These are phyloP conservation scores for Picea sitchensis DNA, from an alignment of 75 land plant genomes.

Conservation along the genomic window DNA sequence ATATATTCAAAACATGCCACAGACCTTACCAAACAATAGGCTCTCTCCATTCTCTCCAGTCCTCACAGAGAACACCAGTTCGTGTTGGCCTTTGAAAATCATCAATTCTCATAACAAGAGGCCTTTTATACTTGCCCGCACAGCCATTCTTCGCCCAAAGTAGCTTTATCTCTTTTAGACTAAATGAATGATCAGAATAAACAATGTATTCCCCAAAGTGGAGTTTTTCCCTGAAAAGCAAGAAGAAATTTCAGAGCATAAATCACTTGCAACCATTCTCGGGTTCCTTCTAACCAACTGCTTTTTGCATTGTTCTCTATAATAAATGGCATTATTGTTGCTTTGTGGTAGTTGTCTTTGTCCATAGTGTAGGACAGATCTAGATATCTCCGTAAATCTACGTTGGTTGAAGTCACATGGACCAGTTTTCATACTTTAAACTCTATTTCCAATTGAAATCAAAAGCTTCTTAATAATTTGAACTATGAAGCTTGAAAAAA, in stretches of 20 bases:
- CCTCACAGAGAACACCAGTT: slow-evolving; percentile 79
- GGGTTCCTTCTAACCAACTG: not conserved
- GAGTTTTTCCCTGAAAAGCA: slow-evolving; percentile 42
- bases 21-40: slow-evolving; percentile 78
- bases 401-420: not conserved
- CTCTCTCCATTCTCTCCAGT: slow-evolving; percentile 78
- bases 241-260: not conserved
- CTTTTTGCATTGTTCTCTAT: not conserved
- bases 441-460: not conserved
- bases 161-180: slow-evolving; percentile 76
- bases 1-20: slow-evolving; percentile 2
- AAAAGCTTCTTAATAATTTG: no score
- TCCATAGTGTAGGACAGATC: not conserved
- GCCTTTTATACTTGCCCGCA: slow-evolving; percentile 45
- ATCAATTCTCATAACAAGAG: slow-evolving; percentile 66
- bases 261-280: not conserved
- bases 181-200: slow-evolving; percentile 69
- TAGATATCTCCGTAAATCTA: not conserved
- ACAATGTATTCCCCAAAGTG: slow-evolving; percentile 86
- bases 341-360: no score
- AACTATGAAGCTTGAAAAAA: slow-evolving; percentile 26
- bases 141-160: slow-evolving; percentile 78
- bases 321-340: no score
- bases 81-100: slow-evolving; percentile 68
- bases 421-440: not conserved